Evolutionary conservation across 176 grass and related monocot species (phyloP), one percentile per base, ranked within the genome.

Genomic region (Rhynchospora pubera): DNA sequence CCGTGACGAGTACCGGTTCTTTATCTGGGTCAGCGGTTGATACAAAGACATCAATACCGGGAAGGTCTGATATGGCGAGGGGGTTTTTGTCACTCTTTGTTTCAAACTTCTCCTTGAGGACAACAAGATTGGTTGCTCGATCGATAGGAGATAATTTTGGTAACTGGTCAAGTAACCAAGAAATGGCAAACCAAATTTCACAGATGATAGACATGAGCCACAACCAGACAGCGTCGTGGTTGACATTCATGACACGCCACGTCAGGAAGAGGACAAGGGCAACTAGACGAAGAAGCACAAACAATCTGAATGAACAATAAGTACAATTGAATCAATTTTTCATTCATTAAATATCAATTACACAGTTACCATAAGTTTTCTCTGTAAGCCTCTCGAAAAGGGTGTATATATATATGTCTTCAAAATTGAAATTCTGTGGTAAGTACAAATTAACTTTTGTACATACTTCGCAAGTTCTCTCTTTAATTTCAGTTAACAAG

Each of bases 171-270:
- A 97, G 90, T 26, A 97, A 87, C 94, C 94, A 97, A 0, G 94
- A 97, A 86, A 97, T 90, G 0, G 91, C 90, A 73, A 97, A 97
- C 94, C 94, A 97, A 69, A 97, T 85, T 86, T 97, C 94, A 18
- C 94, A 93, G 5, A 89, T 85, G 75, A 97, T 88, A 5, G 94
- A 97, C 10, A 93, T 97, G 56, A 89, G 90, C 94, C 94, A 97
- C 71, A 97, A 86, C 94, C 94, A 97, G 84, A 85, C 53, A 18
- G 94, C 94, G 46, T 97, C 94, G 4, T 87, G 87, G 81, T 97
- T 97, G 62, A 90, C 87, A 83, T 94, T 89, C 18, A 16, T 39
- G 48, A 97, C 78, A 43, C 94, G 89, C 94, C 94, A 97, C 32
- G 88, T 79, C 28, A 97, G 90, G 83, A 92, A 97, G 55, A 97